Evolutionary conservation across 129 eudicot genomes (phyloP).

Genomic region (Artemisia annua): DNA sequence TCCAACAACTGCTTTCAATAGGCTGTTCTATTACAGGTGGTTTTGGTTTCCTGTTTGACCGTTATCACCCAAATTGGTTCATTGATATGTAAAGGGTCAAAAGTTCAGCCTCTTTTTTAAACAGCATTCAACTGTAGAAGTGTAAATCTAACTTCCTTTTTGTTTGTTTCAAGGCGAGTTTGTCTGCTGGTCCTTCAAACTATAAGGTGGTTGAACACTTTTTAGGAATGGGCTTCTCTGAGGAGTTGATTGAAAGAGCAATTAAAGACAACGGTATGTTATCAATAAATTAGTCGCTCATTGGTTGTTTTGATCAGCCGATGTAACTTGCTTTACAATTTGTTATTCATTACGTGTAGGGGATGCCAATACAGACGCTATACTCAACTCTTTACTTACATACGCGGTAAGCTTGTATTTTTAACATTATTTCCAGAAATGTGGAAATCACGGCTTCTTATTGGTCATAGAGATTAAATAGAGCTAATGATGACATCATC

Average conservation of each 20-base stretch:
- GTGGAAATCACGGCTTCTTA: background rate
- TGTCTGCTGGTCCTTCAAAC: slow-evolving; percentile 37
- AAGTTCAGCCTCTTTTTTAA: too few relatives aligned
- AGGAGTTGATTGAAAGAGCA: slow-evolving; percentile 50
- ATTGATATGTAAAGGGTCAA: too few relatives aligned
- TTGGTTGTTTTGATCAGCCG: background rate
- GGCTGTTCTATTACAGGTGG: too few relatives aligned
- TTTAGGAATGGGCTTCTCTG: slow-evolving; percentile 61
- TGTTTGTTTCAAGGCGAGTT: slow-evolving; percentile 49
- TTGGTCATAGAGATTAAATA: too few relatives aligned
- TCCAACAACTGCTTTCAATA: too few relatives aligned
- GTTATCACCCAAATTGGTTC: too few relatives aligned
- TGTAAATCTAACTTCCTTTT: too few relatives aligned
- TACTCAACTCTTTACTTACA: slow-evolving; percentile 61
- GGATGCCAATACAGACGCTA: slow-evolving; percentile 50
- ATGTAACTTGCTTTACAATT: slow-evolving; percentile 9
- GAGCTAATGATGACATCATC: too few relatives aligned
- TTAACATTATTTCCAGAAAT: background rate
- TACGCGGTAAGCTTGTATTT: slow-evolving; percentile 50
- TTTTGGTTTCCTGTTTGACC: too few relatives aligned
- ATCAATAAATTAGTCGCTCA: slow-evolving; percentile 1
- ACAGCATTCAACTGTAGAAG: too few relatives aligned
- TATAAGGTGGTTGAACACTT: slow-evolving; percentile 46
- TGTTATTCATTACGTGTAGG: slow-evolving; percentile 46
- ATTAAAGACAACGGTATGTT: slow-evolving; percentile 65